Evolutionary conservation across 306 rosid species (phyloP).

Genomic region (Medicago arabica): DNA sequence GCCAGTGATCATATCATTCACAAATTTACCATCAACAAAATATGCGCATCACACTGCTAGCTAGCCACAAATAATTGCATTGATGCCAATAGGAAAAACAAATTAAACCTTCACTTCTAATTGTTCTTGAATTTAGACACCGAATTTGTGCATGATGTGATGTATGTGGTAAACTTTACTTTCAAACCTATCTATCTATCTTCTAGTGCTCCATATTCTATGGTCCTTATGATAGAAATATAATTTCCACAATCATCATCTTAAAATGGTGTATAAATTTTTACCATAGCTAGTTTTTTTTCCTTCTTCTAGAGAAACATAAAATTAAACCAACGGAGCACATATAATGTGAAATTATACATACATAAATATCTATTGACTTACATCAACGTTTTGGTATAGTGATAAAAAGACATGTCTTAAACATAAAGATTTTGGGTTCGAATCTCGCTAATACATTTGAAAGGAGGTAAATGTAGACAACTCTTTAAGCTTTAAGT

Average conservation of each 20-base stretch:
- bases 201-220: conserved; percentile 40
- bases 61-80: conserved; percentile 45
- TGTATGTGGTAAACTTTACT: conserved; percentile 29
- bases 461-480: too few species aligned
- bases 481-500: too few species aligned
- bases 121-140: background rate
- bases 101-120: background rate
- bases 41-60: conserved; percentile 28
- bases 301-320: too few species aligned
- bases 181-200: background rate
- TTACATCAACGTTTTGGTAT: too few species aligned
- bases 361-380: too few species aligned
- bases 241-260: background rate
- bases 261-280: background rate
- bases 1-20: conserved; percentile 20
- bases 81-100: conserved; percentile 24
- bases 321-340: too few species aligned
- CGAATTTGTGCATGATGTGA: conserved; percentile 52
- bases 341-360: too few species aligned
- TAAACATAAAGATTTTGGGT: too few species aligned
- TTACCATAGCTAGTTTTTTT: background rate
- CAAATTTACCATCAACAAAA: conserved; percentile 27
- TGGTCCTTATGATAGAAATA: conserved; percentile 26
- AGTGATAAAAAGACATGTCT: too few species aligned
- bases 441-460: too few species aligned